Evolutionary conservation across 768 basidiomycete species (phyloP), one percentile per base, ranked within the genome.

Genomic region (Xanthoconium purpureum): DNA sequence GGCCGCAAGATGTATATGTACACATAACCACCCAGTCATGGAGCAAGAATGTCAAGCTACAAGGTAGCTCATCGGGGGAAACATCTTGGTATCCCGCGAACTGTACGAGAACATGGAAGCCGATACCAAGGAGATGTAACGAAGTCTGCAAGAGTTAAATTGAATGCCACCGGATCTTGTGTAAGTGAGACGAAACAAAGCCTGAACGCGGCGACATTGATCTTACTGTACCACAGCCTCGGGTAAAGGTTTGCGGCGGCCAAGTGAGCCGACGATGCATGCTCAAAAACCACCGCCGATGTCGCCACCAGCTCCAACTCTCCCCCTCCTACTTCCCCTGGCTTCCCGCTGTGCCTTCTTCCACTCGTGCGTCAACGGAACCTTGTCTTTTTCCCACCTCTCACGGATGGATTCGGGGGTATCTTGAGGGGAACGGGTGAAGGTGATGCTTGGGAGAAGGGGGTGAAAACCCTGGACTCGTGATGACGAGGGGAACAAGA

Each of bases 321-420:
- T 79, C 56, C 85, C 73, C 60, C 80, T 73, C 59, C 77, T 79
- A 28, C 81, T 75, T 71, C 90, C 90, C 46, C 82, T 80, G 14
- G 89, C 91, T 65, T 92, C 91, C 55, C 85, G 80, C 71, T 83
- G 84, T 46, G 88, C 72, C 65, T 82, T 82, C 73, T 89, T 91
- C 90, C 91, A 92, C 47, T 83, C 87, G 57, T 71, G 76, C 51
- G 91, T 92, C 69, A 92, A 69, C 51, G 84, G 81, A 0, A 76
- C 78, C 63, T 85, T 87, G 45, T 76, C 73, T n/a, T 75, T 80
- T 63, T 92, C 90, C 89, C 91, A 92, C 50, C 77, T 71, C 59
- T 77, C 77, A 47, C 80, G 77, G 36, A 90, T 87, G 18, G 49
- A 59, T 63, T 84, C 83, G 12, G 66, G n/a, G 11, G 69, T 71